Evolutionary conservation across 2,329 filamentous ascomycete genomes (phyloP).

Genomic region (Trichoderma cornu-damae): DNA sequence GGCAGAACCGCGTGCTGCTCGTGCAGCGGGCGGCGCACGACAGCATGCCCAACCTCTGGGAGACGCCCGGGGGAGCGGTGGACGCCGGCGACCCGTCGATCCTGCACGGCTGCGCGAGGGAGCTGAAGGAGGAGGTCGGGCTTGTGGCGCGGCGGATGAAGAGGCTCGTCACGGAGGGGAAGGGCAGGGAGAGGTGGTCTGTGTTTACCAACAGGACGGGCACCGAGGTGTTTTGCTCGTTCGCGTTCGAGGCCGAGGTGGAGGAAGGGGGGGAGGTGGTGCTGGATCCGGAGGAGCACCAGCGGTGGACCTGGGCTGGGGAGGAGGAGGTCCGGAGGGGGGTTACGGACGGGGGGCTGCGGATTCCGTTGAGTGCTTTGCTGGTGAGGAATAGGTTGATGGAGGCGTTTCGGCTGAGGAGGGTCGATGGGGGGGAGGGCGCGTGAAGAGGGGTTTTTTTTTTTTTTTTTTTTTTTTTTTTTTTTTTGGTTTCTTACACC

Average conservation of each 20-base stretch:
- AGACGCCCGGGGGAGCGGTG: slow-evolving; percentile 45
- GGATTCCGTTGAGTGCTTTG: slow-evolving; percentile 31
- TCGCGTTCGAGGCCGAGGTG: slow-evolving; percentile 37
- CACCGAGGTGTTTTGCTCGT: slow-evolving; percentile 28
- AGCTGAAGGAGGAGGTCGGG: slow-evolving; percentile 46
- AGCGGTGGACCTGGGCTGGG: slow-evolving; percentile 37
- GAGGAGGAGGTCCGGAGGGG: slow-evolving; percentile 34
- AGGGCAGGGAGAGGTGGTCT: slow-evolving; percentile 21
- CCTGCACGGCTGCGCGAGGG: slow-evolving; percentile 41
- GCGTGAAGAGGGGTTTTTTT: background rate
- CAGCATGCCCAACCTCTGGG: slow-evolving; percentile 44
- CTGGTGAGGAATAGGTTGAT: slow-evolving; percentile 28
- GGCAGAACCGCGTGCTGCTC: slow-evolving; percentile 37
- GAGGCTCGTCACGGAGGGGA: slow-evolving; percentile 29
- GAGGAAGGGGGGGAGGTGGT: slow-evolving; percentile 26
- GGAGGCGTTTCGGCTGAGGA: slow-evolving; percentile 30
- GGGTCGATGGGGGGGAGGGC: slow-evolving; percentile 14
- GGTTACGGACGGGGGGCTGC: slow-evolving; percentile 24
- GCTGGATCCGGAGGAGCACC: slow-evolving; percentile 40
- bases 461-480: no score
- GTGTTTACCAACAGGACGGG: slow-evolving; percentile 35
- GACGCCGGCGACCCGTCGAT: slow-evolving; percentile 40
- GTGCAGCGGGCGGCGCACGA: slow-evolving; percentile 43
- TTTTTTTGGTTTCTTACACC: no score
- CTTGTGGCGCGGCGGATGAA: slow-evolving; percentile 31